These are phyloP conservation scores for Penicillium psychrofluorescens DNA, from an alignment of 495 filamentous ascomycete species.

Conservation along the genomic window DNA sequence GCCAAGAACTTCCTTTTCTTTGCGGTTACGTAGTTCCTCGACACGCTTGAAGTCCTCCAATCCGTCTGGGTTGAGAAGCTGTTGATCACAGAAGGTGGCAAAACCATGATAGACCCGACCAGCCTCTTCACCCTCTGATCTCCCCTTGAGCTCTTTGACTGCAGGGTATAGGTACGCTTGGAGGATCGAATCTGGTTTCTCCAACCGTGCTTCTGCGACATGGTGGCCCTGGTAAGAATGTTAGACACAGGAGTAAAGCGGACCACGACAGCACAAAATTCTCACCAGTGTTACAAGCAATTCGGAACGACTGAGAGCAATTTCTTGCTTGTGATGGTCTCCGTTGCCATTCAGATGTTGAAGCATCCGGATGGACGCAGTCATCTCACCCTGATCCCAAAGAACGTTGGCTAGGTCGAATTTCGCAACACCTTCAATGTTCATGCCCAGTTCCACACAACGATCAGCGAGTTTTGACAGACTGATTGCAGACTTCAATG, in stretches of 20 bases:
- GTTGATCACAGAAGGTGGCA: slow-evolving; percentile 88
- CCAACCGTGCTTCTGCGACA: slow-evolving; percentile 84
- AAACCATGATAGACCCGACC: slow-evolving; percentile 91
- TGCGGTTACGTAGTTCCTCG: slow-evolving; percentile 69
- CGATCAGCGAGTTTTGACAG: slow-evolving; percentile 64
- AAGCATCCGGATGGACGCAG: slow-evolving; percentile 84
- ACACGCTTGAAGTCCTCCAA: slow-evolving; percentile 80
- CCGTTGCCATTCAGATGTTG: slow-evolving; percentile 58
- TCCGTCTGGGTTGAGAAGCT: slow-evolving; percentile 75
- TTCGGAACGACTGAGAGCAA: slow-evolving; percentile 68
- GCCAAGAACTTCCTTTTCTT: slow-evolving; percentile 67
- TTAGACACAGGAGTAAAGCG: slow-evolving; percentile 9
- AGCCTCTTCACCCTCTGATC: slow-evolving; percentile 61
- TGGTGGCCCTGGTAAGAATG: slow-evolving; percentile 54
- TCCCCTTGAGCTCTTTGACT: slow-evolving; percentile 69
- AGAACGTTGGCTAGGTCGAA: slow-evolving; percentile 82
- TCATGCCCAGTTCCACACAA: slow-evolving; percentile 60
- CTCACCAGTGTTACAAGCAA: slow-evolving; percentile 78
- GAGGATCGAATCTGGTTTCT: slow-evolving; percentile 87
- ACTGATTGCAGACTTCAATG: slow-evolving; percentile 72
- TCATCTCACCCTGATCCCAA: slow-evolving; percentile 91
- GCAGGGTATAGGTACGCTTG: slow-evolving; percentile 74
- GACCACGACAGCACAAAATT: background rate
- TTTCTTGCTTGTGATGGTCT: slow-evolving; percentile 61
- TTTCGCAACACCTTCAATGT: slow-evolving; percentile 63